phyloP scores from a whole-genome alignment of 2,329 filamentous ascomycete species.

The Colletotrichum sp. region DNA sequence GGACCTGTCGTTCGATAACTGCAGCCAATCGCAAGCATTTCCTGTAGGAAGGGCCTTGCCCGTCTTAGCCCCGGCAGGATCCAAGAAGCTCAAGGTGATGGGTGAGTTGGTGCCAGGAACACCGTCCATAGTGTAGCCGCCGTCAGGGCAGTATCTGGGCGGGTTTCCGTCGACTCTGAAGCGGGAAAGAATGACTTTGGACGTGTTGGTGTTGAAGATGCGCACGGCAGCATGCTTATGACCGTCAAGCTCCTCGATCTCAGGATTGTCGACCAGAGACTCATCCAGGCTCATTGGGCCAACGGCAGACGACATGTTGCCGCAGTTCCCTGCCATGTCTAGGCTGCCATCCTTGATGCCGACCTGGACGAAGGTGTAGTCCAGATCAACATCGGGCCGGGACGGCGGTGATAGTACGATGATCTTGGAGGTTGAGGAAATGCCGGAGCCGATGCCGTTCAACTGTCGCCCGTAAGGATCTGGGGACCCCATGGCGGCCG shows the following conservation, averaged over 20 bases:
- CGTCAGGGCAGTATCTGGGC: conserved; percentile 30
- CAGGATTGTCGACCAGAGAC: conserved; percentile 39
- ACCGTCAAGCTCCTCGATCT: not conserved
- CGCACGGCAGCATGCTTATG: conserved; percentile 23
- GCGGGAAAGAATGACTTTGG: conserved; percentile 35
- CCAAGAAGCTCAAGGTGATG: conserved; percentile 41
- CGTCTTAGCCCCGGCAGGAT: conserved; percentile 45
- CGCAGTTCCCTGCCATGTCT: conserved; percentile 43
- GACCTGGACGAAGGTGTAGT: conserved; percentile 66
- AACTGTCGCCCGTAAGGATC: conserved; percentile 20
- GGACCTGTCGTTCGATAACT: conserved; percentile 27
- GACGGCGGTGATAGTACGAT: conserved; percentile 56
- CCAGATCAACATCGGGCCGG: conserved; percentile 52
- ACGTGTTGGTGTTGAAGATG: conserved; percentile 35
- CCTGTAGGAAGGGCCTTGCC: conserved; percentile 44
- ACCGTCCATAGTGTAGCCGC: conserved; percentile 41
- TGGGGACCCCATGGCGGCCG: conserved; percentile 33
- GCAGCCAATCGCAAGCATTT: conserved; percentile 34
- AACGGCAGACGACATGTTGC: conserved; percentile 48
- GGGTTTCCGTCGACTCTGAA: conserved; percentile 34
- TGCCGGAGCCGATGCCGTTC: conserved; percentile 18
- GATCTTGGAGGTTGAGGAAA: conserved; percentile 51
- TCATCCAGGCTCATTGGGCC: conserved; percentile 63
- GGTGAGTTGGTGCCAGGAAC: conserved; percentile 32
- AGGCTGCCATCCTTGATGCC: conserved; percentile 58